Evolutionary conservation across 106 monocot species (phyloP), one percentile per base, ranked within the genome.

Genomic region (Acanthochlamys bracteata): DNA sequence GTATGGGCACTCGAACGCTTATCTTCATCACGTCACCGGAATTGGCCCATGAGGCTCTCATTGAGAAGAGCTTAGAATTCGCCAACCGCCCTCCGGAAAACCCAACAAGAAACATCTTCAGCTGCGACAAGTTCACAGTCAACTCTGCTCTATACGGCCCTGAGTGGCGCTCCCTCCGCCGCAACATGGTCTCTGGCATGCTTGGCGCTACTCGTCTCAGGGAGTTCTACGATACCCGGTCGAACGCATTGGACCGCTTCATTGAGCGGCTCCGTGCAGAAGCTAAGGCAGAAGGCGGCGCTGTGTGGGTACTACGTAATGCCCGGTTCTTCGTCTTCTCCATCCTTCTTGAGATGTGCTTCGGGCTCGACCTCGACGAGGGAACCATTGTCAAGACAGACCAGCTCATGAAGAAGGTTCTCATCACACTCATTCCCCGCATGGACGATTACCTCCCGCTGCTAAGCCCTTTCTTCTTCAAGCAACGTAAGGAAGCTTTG

Each of bases 121-220:
- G 89, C 64, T 83, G 71, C 79, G 41, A 86, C 83, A 93, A 85
- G 80, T 89, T 89, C 75, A 89, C 93, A 26, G 89, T 93, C 41
- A 93, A 93, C 73, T 83, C 93, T n/a, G 78, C 83, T 42, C 40
- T 89, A 41, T 93, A 89, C 66, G 93, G 93, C 20, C 74, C 83
- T 14, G 83, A 86, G 67, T 93, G 93, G 93, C 83, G 89, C 22
- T 76, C 81, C 19, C 89, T 93, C 53, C 86, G 89, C 47, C 86
- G 89, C 40, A 93, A 93, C 79, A 86, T 93, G 93, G 93, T 93
- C 24, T 83, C 80, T 66, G 93, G 93, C 46, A 89, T 93, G 93
- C 89, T 93, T 41, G 75, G 70, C 69, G 16, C 71, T 23, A n/a
- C 73, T 20, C 75, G 89, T 42, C 78, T 93, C 58, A 73, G 66